These are phyloP conservation scores for Phaeosphaeriaceae sp. DNA, from an alignment of 2,329 filamentous ascomycete species.

Conservation along the genomic window DNA sequence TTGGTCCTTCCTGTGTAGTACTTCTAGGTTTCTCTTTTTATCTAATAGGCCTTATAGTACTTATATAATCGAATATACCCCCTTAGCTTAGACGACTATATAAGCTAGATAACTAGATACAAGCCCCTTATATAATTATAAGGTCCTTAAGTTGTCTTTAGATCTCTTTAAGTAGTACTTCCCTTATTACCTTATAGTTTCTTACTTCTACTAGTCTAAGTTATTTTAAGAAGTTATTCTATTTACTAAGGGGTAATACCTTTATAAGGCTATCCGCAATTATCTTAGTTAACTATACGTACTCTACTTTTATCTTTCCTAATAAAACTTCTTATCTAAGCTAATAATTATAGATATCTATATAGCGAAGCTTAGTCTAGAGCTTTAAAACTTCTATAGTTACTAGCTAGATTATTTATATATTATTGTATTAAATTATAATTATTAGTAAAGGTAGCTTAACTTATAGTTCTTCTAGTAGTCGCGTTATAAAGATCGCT, in stretches of 20 bases:
- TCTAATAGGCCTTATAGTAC: too few relatives aligned
- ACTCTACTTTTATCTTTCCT: too few relatives aligned
- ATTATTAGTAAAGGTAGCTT: conserved; percentile 1
- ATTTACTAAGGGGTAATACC: neutral
- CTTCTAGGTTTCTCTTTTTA: too few relatives aligned
- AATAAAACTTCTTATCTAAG: conserved; percentile 11
- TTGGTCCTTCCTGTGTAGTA: too few relatives aligned
- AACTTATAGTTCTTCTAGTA: too few relatives aligned
- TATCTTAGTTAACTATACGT: conserved; percentile 5
- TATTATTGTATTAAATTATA: conserved; percentile 11
- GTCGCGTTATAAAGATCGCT: conserved; percentile 1
- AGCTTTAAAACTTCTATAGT: conserved; percentile 2
- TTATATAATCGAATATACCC: conserved; percentile 8
- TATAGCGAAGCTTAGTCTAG: conserved; percentile 7
- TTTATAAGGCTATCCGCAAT: conserved; percentile 7
- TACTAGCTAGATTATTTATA: conserved; percentile 9
- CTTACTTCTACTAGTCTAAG: too few relatives aligned
- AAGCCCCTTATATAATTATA: too few relatives aligned
- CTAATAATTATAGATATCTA: conserved; percentile 12
- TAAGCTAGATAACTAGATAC: too few relatives aligned
- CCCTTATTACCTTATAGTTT: too few relatives aligned
- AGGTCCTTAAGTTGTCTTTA: too few relatives aligned
- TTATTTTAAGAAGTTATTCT: too few relatives aligned
- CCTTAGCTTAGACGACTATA: conserved; percentile 1
- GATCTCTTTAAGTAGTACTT: too few relatives aligned